A percentile compares a stretch with the other conserved stretches of the same genome.
These are phyloP conservation scores for Mortierella sp. DNA, from an alignment of 371 early-diverging fungal genomes.

Conservation along the genomic window DNA sequence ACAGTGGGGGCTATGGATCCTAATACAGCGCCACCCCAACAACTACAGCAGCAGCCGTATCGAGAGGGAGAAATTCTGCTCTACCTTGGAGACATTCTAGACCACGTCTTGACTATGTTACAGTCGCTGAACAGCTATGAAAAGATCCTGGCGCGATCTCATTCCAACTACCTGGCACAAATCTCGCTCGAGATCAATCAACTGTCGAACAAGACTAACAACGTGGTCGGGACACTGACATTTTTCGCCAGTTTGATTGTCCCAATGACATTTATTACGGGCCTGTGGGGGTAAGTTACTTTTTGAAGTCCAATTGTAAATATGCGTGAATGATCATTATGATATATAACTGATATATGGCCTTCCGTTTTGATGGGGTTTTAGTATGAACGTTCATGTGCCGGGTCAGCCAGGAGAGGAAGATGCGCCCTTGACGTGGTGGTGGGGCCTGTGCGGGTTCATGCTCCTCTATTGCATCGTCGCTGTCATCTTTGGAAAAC, in stretches of 20 bases:
- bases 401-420: slow-evolving; percentile 43
- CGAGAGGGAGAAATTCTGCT: slow-evolving; percentile 51
- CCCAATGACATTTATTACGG: slow-evolving; percentile 95
- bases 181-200: slow-evolving; percentile 97
- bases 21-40: slow-evolving; percentile 2
- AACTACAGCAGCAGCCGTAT: slow-evolving; percentile 32
- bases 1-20: not conserved
- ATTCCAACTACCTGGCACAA: slow-evolving; percentile 96
- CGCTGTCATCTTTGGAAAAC: slow-evolving; percentile 34
- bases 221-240: slow-evolving; percentile 90
- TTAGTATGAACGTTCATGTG: slow-evolving; percentile 48
- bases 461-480: slow-evolving; percentile 37
- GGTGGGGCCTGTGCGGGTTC: slow-evolving; percentile 20
- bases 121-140: slow-evolving; percentile 92
- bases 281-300: slow-evolving; percentile 58
- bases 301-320: too few relatives aligned
- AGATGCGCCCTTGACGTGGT: slow-evolving; percentile 28
- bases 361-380: too few relatives aligned
- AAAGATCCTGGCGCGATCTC: slow-evolving; percentile 89
- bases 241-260: slow-evolving; percentile 93
- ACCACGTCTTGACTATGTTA: slow-evolving; percentile 94
- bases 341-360: not conserved
- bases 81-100: slow-evolving; percentile 93
- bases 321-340: too few relatives aligned
- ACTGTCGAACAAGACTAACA: slow-evolving; percentile 91